A percentile compares a stretch with the other conserved stretches of the same genome.
phyloP scores from a whole-genome alignment of 2,329 filamentous ascomycete genomes.

The Nothopassalora personata region DNA sequence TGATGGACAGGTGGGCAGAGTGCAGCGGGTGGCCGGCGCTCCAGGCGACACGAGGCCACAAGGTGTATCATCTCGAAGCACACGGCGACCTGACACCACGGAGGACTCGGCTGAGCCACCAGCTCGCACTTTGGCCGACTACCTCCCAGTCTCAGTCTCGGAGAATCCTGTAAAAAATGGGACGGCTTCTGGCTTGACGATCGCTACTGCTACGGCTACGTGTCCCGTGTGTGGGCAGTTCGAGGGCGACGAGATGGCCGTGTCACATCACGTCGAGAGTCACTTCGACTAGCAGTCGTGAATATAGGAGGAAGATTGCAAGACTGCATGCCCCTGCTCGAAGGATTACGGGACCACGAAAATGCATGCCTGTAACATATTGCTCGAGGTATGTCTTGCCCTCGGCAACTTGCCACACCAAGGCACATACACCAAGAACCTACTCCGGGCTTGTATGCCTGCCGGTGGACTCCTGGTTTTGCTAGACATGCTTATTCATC shows the following conservation, averaged over 20 bases:
- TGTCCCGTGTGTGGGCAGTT: conserved; percentile 65
- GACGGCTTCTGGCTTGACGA: conserved; percentile 6
- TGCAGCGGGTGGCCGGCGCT: conserved; percentile 54
- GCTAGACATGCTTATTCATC: no score
- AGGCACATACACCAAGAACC: no score
- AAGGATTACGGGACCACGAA: no score
- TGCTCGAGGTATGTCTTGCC: no score
- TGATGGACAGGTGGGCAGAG: conserved; percentile 67
- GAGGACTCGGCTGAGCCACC: conserved; percentile 21
- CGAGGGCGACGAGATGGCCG: conserved; percentile 62
- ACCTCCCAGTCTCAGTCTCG: conserved; percentile 22
- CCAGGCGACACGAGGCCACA: neutral
- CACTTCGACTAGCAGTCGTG: conserved; percentile 44
- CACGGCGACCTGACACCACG: conserved; percentile 6
- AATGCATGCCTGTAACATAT: no score
- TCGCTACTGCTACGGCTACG: conserved; percentile 26
- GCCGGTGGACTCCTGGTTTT: no score
- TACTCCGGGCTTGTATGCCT: no score
- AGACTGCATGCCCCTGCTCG: no score
- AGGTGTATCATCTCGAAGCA: neutral
- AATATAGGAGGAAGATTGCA: no score
- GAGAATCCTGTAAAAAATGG: conserved; percentile 23
- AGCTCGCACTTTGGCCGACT: conserved; percentile 26
- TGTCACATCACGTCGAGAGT: conserved; percentile 60
- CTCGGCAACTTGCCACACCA: no score